These are phyloP conservation scores for Collariella sp. DNA, from an alignment of 495 filamentous ascomycete genomes.

Conservation along the genomic window DNA sequence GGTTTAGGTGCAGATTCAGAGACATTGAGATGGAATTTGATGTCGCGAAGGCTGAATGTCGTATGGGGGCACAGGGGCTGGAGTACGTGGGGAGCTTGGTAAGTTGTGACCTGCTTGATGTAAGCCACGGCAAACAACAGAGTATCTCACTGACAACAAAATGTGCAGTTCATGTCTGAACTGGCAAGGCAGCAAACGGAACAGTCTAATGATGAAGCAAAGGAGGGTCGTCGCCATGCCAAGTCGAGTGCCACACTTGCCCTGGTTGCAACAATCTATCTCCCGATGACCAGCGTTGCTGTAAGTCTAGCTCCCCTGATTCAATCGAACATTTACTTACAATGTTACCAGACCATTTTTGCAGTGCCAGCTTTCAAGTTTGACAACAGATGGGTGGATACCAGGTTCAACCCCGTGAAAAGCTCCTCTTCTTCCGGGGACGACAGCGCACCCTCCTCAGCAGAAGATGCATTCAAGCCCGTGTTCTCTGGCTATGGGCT, in stretches of 20 bases:
- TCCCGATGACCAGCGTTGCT: conserved; percentile 12
- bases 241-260: conserved; percentile 3
- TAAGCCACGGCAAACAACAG: no score
- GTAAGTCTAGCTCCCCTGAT: no score
- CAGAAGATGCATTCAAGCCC: neutral
- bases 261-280: conserved; percentile 15
- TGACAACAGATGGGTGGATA: neutral
- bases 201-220: no score
- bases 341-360: conserved; percentile 12
- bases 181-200: neutral
- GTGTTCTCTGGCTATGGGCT: neutral
- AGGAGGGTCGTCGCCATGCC: neutral
- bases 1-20: conserved; percentile 4
- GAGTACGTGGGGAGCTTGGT: conserved; percentile 7
- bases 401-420: neutral
- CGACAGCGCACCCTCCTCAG: neutral
- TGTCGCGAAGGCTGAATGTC: conserved; percentile 7
- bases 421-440: neutral
- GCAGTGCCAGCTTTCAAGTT: conserved; percentile 11
- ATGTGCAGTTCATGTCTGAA: conserved; percentile 7
- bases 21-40: conserved; percentile 11
- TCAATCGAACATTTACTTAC: no score
- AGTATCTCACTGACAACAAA: no score
- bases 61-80: neutral
- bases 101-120: no score